These are phyloP conservation scores for Cardamine occulta DNA, from an alignment of 345 rosid genomes.

Conservation along the genomic window DNA sequence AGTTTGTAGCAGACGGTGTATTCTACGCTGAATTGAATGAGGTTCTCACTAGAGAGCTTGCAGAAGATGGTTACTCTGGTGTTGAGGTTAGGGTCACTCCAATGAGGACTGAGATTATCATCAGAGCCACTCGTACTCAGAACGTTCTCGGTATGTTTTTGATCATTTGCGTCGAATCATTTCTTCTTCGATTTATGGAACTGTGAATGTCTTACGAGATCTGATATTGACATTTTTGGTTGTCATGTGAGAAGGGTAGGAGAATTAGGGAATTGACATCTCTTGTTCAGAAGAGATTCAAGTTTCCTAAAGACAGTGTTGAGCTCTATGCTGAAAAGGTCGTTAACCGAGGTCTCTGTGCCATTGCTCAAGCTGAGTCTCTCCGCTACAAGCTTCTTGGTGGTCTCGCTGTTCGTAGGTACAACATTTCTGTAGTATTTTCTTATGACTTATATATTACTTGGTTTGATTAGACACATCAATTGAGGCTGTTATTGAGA, in stretches of 20 bases:
- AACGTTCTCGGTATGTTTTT: constrained; percentile 71
- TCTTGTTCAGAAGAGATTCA: constrained; percentile 71
- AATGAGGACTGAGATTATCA: constrained; percentile 87
- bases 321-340: constrained; percentile 88
- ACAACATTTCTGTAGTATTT: background rate
- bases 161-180: background rate
- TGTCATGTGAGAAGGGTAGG: constrained; percentile 76
- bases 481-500: background rate
- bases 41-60: constrained; percentile 73
- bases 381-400: constrained; percentile 89
- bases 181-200: background rate
- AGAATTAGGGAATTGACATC: constrained; percentile 86
- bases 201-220: background rate
- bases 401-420: constrained; percentile 92
- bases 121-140: constrained; percentile 84
- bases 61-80: constrained; percentile 94
- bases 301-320: constrained; percentile 72
- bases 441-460: background rate
- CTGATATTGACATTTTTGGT: background rate
- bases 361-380: constrained; percentile 92
- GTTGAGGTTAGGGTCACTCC: constrained; percentile 93
- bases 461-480: background rate
- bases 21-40: constrained; percentile 83
- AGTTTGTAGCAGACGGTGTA: constrained; percentile 86
- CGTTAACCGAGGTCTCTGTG: constrained; percentile 78